Conservation (phyloP, 2,329 filamentous ascomycete genomes). For the Diaporthe caulivora region DNA sequence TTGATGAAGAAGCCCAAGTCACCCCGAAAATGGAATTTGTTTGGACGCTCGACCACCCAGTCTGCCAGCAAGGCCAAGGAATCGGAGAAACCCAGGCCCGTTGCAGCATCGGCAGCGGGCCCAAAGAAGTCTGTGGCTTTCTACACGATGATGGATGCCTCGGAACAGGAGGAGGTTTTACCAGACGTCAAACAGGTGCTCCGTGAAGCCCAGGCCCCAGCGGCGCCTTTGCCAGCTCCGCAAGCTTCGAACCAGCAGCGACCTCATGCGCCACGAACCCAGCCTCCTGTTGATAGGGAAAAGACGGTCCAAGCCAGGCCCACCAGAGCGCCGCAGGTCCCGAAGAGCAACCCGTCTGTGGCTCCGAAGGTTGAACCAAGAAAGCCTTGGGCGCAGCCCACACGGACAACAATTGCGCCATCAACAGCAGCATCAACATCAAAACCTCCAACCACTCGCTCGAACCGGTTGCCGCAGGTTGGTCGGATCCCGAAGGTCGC, state of each 20-base stretch:
- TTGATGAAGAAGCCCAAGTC: slow-evolving; percentile 66
- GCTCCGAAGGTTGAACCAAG: slow-evolving; percentile 23
- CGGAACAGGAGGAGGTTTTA: slow-evolving; percentile 61
- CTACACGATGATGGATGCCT: slow-evolving; percentile 72
- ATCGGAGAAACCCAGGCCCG: slow-evolving; percentile 53
- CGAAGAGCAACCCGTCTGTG: slow-evolving; percentile 18
- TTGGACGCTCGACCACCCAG: slow-evolving; percentile 66
- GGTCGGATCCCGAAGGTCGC: slow-evolving; percentile 89
- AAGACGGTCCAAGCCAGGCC: background rate
- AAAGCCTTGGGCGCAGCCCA: slow-evolving; percentile 10
- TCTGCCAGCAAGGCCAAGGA: slow-evolving; percentile 53
- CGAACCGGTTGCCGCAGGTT: slow-evolving; percentile 81
- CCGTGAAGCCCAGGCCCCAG: slow-evolving; percentile 60
- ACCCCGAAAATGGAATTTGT: slow-evolving; percentile 74
- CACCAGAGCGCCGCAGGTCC: background rate
- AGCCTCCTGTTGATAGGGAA: background rate
- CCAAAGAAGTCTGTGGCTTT: slow-evolving; percentile 68
- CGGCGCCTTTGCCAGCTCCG: slow-evolving; percentile 36
- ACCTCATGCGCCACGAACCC: slow-evolving; percentile 8
- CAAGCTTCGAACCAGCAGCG: background rate
- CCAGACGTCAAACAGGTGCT: slow-evolving; percentile 62
- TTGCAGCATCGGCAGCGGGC: slow-evolving; percentile 61
- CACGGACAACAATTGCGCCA: background rate
- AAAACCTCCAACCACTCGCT: slow-evolving; percentile 48
- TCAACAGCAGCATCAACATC: slow-evolving; percentile 17